Percentiles rank a stretch among this genome's conserved stretches.
Evolutionary conservation across 805 yeast genomes (phyloP).

Genomic region (Wickerhamiella alocasiicola): DNA sequence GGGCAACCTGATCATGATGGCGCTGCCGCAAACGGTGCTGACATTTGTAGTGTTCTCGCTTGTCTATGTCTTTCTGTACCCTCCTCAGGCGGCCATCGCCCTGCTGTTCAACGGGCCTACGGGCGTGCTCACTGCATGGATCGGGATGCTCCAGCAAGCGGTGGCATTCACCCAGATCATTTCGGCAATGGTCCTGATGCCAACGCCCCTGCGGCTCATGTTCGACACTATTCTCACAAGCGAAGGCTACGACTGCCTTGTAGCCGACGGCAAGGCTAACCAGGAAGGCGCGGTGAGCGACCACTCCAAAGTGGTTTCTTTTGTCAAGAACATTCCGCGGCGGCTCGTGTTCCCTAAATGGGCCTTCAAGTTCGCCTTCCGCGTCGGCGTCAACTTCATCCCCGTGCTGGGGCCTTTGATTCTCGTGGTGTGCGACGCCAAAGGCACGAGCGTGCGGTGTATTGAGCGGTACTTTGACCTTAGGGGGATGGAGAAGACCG

Average conservation of each 20-base stretch:
- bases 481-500: slow-evolving; percentile 37
- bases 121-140: slow-evolving; percentile 37
- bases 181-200: slow-evolving; percentile 34
- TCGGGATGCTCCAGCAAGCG: slow-evolving; percentile 34
- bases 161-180: slow-evolving; percentile 33
- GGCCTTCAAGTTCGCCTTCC: slow-evolving; percentile 28
- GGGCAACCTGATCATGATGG: slow-evolving; percentile 35
- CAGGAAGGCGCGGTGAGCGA: slow-evolving; percentile 24
- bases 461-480: slow-evolving; percentile 47
- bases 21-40: slow-evolving; percentile 36
- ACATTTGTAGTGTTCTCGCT: slow-evolving; percentile 29
- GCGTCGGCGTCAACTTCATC: slow-evolving; percentile 34
- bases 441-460: slow-evolving; percentile 39
- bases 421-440: slow-evolving; percentile 40
- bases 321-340: slow-evolving; percentile 29
- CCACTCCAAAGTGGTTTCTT: slow-evolving; percentile 28
- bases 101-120: slow-evolving; percentile 39
- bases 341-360: slow-evolving; percentile 33
- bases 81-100: slow-evolving; percentile 33
- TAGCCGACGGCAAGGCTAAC: slow-evolving; percentile 30
- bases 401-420: slow-evolving; percentile 51
- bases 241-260: slow-evolving; percentile 37
- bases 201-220: slow-evolving; percentile 35
- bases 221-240: slow-evolving; percentile 37
- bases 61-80: slow-evolving; percentile 33